Base-by-base conservation (phyloP, 2,329 filamentous ascomycete genomes). In the Fusarium decemcellulare region DNA sequence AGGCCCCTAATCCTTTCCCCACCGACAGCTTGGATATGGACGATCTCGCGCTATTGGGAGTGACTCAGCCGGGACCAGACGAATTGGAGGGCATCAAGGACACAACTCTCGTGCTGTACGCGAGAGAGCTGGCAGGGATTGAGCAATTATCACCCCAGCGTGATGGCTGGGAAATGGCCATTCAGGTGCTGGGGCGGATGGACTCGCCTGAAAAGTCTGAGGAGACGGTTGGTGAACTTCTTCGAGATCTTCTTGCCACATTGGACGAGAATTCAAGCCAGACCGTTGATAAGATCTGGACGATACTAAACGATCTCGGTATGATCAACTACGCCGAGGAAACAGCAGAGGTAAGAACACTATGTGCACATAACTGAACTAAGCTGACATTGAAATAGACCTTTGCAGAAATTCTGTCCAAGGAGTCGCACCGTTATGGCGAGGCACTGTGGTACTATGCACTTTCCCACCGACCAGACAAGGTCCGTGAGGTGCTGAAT, bases 401-500 rank as follows among this genome's bases (percentile, higher is more conserved):
- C 70, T 98, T 94, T 77, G 95, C 94, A 61, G 91, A 97, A 70
- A 86, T 91, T 50, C 86, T 97, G 40, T 89, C 91, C 11, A 86
- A 90, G 63, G 88, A 89, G 43, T 92, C 92, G 1, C 89, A 93
- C 73, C 88, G 92, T 58, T 98, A 95, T 72, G 95, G 95, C 57
- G 90, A 95, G 69, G 93, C 94, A 1, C 86, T 98, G 18, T 91
- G 96, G 82, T 98, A 97, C 83, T 98, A 96, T 78, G 92, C 95
- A 27, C 89, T 97, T 12, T 93, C 94, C 4, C 94, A 97, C 76
- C 89, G 91, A 29, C 83, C 89, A 2, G 85, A 87, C 68, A 97
- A 95, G 79, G 91, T 98, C 55, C 93, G 93, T 74, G 91, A 94
- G 67, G 92, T 97, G 18, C 87, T 97, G 44, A 93, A 97, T 76